Base-by-base conservation (phyloP, 2,329 filamentous ascomycete genomes). In the Penicillium brevicompactum region DNA sequence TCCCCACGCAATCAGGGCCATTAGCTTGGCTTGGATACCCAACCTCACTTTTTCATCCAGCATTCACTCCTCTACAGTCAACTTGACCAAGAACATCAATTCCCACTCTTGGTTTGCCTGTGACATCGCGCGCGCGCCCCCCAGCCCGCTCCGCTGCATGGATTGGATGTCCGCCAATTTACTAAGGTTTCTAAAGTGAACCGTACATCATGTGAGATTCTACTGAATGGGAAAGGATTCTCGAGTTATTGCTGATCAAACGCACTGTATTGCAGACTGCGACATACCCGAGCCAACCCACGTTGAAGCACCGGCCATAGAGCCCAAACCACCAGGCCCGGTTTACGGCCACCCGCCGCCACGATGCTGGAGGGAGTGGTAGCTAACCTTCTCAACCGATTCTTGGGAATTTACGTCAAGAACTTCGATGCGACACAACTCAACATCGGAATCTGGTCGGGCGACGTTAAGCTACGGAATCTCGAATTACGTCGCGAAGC, bases 371-470 rank as follows among this genome's bases (percentile, higher is more conserved):
- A 99, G 84, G 91, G 92, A 66, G 84, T 99, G 67, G 94, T 97
- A 62, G 92, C 94, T 68, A 95, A 93, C 78, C 83, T 99, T 81
- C 88, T 99, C 68, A 99, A 99, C 81, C 90, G 95, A 81, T 97
- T 99, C 78, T 80, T 99, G 85, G 95, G 94, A 83, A 96, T 97
- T 89, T 99, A 99, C 76, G 93, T 99, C 76, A 92, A 96, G 84
- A 97, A 99, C 78, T 99, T 99, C 74, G 94, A 99, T 76, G 91
- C 94, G 51, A 89, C 91, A 69, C 94, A 99, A 80, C 84, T 99
- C 63, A 99, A 99, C 73, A 92, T 99, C 61, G 94, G 95, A 61
- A 99, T 99, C 69, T 99, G 93, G 94, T 96, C 91, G 21, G 94
- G 95, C 67, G 94, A 99, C 79, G 94, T 99, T 69, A 96, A 96